A percentile compares a stretch with the other conserved stretches of the same genome.
Conservation (phyloP, 208 protist species). For the Crithidia mellificae region DNA sequence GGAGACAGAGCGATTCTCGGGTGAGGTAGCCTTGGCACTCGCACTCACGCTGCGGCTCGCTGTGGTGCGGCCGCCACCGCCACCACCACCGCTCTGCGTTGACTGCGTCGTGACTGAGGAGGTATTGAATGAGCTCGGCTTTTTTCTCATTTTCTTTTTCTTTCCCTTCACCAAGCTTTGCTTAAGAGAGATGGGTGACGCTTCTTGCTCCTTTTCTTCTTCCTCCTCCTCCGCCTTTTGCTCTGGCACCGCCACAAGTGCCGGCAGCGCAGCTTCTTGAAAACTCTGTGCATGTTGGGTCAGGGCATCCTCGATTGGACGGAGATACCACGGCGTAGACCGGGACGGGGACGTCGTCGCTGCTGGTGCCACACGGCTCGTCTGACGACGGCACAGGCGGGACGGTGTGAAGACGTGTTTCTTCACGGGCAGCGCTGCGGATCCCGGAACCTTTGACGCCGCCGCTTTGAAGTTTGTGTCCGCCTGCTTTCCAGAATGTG, state of each 20-base stretch:
- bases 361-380: too few relatives aligned
- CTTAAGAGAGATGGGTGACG: not conserved
- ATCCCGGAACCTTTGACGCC: too few relatives aligned
- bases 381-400: conserved; percentile 9
- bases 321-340: conserved; percentile 17
- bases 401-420: conserved; percentile 23
- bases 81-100: not conserved
- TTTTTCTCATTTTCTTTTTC: not conserved
- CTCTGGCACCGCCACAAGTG: not conserved
- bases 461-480: too few relatives aligned
- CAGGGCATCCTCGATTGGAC: conserved; percentile 15
- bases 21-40: not conserved
- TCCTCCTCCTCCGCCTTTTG: not conserved
- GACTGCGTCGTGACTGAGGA: not conserved
- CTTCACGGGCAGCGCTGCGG: not conserved
- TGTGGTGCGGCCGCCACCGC: not conserved
- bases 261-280: too few relatives aligned
- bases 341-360: not conserved
- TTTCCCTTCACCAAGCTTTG: not conserved
- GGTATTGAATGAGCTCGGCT: not conserved
- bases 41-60: not conserved
- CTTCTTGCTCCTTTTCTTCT: not conserved
- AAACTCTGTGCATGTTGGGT: too few relatives aligned
- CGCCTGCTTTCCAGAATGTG: too few relatives aligned
- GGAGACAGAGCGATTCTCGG: not conserved